phyloP scores from a whole-genome alignment of 1,284 basidiomycete genomes.

The Ceratobasidium theobromae region DNA sequence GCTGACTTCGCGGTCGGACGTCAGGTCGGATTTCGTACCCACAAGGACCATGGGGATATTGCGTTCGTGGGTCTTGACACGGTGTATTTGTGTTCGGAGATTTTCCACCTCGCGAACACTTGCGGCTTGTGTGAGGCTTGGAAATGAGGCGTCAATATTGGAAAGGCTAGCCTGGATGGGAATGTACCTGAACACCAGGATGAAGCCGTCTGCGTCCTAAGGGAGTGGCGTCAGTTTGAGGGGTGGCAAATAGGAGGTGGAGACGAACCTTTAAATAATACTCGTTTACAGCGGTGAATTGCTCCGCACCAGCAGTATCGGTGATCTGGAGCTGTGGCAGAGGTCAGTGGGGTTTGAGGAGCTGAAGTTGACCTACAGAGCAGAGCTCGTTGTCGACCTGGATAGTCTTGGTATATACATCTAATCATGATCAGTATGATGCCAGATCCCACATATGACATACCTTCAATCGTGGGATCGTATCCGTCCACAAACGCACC shows the following conservation, averaged over 20 bases:
- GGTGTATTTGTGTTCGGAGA: slow-evolving; percentile 76
- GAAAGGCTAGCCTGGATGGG: slow-evolving; percentile 13
- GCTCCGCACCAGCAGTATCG: slow-evolving; percentile 89
- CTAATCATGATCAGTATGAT: slow-evolving; percentile 43
- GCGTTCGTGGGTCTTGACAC: slow-evolving; percentile 65
- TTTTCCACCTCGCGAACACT: slow-evolving; percentile 75
- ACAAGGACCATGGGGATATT: slow-evolving; percentile 78
- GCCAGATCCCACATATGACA: neutral
- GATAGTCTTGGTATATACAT: slow-evolving; percentile 64
- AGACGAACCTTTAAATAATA: slow-evolving; percentile 71
- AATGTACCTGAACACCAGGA: slow-evolving; percentile 75
- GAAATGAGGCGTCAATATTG: neutral
- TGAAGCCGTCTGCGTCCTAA: slow-evolving; percentile 63
- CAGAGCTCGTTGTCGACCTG: slow-evolving; percentile 61
- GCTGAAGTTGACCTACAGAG: slow-evolving; percentile 48
- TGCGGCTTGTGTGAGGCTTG: slow-evolving; percentile 73
- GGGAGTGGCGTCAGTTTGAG: neutral
- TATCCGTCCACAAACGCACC: slow-evolving; percentile 75
- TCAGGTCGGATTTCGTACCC: slow-evolving; percentile 85
- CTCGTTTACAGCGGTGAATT: slow-evolving; percentile 77
- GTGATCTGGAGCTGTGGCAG: slow-evolving; percentile 68
- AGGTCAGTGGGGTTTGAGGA: neutral
- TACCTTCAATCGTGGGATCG: slow-evolving; percentile 82
- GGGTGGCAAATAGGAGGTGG: neutral
- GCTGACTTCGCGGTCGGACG: slow-evolving; percentile 77